Base-by-base conservation (phyloP, 2,329 filamentous ascomycete species). In the Aspergillus versicolor region DNA sequence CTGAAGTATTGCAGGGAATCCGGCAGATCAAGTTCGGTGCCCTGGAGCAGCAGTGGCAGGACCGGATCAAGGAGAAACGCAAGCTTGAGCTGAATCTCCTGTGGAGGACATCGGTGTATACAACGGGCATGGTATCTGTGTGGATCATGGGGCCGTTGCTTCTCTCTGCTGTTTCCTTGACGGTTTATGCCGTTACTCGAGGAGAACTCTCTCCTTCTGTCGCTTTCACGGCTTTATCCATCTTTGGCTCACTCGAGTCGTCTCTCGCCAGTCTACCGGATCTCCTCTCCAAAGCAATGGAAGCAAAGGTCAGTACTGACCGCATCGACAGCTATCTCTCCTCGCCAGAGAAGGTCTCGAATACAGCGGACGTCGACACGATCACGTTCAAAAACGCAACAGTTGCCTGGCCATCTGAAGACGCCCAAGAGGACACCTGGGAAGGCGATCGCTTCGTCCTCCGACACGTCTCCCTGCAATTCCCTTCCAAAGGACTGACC, bases 1-100 rank as follows among this genome's bases (percentile, higher is more conserved):
- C 88, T 2, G 89, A 92, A 70, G 88, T 87, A 1, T 75, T 92
- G 1, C 84, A 88, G 64, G 89, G 89, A 4, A 92, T 92, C 62
- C 84, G 89, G 2, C 89, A 92, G 72, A 91, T 92, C 75, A 92
- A 92, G 67, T 91, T 92, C 64, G 88, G 88, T 1, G 89, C 89
- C 1, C 75, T 91, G 1, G 90, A 92, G 70, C 76, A 79, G 30
- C 84, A 90, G 64, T 92, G 89, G 89, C 84, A 91, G 68, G 78
- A 81, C 30, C 88, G 87, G 55, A 89, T 92, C 69, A 73, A 80
- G 58, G 73, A 81, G 63, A 84, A 85, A 13, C 79, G 90, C 65
- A 81, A 85, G 47, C 81, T 80, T 41, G 89, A 92, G 69, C 79
- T 92, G 13, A 73, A 74, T 6, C 83, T 83, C 27, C 80, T 90